Conservation (phyloP, 2,329 filamentous ascomycete species). For the Pestalotiopsis sp. region DNA sequence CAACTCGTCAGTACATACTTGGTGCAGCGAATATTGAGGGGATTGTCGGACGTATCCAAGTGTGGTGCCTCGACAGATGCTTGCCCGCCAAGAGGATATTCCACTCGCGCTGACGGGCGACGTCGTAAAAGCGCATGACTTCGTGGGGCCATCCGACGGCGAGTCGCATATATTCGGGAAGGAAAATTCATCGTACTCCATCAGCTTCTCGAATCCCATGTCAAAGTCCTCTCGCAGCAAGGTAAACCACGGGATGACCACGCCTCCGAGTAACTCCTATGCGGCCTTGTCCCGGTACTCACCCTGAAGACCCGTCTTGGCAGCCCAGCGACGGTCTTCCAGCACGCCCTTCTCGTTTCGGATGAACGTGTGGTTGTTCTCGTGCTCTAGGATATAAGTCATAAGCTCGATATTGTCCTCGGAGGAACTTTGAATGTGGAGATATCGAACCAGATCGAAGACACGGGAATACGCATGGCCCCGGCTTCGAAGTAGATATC, state of each 20-base stretch:
- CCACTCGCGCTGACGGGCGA: background rate
- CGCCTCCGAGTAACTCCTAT: conserved; percentile 11
- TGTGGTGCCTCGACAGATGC: conserved; percentile 7
- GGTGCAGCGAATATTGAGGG: background rate
- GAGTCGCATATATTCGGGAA: conserved; percentile 14
- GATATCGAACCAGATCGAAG: conserved; percentile 16
- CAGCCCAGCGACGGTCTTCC: background rate
- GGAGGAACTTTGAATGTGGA: conserved; percentile 13
- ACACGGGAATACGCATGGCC: conserved; percentile 15
- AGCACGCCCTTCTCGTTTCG: background rate
- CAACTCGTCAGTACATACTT: background rate
- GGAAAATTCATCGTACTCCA: conserved; percentile 17
- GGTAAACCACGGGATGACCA: conserved; percentile 13
- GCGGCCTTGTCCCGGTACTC: conserved; percentile 14
- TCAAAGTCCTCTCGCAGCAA: conserved; percentile 18
- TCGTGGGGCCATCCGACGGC: conserved; percentile 15
- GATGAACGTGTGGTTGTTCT: conserved; percentile 13
- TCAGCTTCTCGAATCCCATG: conserved; percentile 12
- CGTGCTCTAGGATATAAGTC: conserved; percentile 16
- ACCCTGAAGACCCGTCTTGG: conserved; percentile 5
- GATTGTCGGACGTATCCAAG: background rate
- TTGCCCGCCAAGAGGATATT: conserved; percentile 1
- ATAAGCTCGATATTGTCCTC: conserved; percentile 18
- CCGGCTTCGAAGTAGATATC: conserved; percentile 20
- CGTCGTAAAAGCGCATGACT: conserved; percentile 12